Percentiles rank a stretch among this genome's conserved stretches.
Conservation (phyloP, 306 rosid genomes). For the Herpetospermum pedunculosum region DNA sequence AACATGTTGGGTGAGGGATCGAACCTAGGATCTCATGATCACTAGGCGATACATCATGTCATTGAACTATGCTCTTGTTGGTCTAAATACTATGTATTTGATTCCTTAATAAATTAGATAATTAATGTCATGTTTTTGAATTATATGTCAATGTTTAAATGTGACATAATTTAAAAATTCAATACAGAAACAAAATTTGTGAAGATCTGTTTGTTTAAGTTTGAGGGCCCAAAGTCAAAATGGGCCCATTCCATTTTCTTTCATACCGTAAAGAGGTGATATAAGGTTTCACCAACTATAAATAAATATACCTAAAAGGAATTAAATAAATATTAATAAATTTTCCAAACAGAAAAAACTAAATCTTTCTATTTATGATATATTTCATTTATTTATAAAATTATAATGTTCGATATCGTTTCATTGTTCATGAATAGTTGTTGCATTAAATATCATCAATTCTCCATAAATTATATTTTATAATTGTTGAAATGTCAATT, state of each 20-base stretch:
- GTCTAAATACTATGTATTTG: no score
- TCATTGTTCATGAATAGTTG: not conserved
- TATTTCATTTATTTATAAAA: not conserved
- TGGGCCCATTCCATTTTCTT: not conserved
- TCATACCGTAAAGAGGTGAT: not conserved
- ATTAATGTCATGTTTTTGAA: no score
- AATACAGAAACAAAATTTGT: not conserved
- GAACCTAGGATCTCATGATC: no score
- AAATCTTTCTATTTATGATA: not conserved
- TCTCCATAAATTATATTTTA: not conserved
- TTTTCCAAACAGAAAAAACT: not conserved
- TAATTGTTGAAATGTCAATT: no score
- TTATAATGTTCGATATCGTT: not conserved
- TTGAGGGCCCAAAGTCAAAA: not conserved
- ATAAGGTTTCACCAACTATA: slow-evolving; percentile 5
- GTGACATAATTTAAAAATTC: no score
- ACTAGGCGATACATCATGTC: no score
- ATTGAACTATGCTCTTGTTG: no score
- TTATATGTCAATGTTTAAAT: no score
- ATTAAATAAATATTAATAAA: not conserved
- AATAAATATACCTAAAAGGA: not conserved
- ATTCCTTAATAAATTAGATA: no score
- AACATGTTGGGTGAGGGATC: no score
- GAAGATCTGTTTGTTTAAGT: not conserved
- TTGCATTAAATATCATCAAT: not conserved